Evolutionary conservation across 2,329 filamentous ascomycete genomes (phyloP).

Genomic region (Fusarium phyllophilum): DNA sequence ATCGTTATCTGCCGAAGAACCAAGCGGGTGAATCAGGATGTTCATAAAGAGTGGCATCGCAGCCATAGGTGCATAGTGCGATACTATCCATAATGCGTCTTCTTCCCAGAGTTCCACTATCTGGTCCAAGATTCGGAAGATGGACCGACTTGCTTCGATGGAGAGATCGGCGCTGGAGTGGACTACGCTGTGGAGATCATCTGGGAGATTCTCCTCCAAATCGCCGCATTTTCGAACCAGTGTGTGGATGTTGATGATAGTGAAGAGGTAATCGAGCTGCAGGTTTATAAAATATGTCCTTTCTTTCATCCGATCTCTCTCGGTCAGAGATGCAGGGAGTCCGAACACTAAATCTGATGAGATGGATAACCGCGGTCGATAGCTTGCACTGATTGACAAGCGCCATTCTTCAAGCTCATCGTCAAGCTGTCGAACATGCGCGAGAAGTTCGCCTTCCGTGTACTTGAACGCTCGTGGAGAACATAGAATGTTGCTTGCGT

Average conservation of each 20-base stretch:
- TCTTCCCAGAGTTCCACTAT: slow-evolving; percentile 32
- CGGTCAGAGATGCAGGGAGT: neutral
- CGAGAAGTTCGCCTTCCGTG: slow-evolving; percentile 39
- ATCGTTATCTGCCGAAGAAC: slow-evolving; percentile 22
- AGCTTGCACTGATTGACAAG: slow-evolving; percentile 35
- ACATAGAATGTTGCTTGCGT: slow-evolving; percentile 20
- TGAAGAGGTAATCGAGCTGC: slow-evolving; percentile 34
- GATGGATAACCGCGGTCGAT: slow-evolving; percentile 27
- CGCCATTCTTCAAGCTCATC: slow-evolving; percentile 49
- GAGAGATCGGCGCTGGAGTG: slow-evolving; percentile 32
- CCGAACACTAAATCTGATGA: neutral
- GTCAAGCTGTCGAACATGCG: slow-evolving; percentile 44
- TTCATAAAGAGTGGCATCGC: slow-evolving; percentile 35
- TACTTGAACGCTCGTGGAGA: slow-evolving; percentile 26
- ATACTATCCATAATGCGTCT: slow-evolving; percentile 29
- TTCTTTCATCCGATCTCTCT: neutral
- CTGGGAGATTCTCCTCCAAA: slow-evolving; percentile 26
- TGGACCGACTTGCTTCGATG: slow-evolving; percentile 30
- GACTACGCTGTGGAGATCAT: slow-evolving; percentile 29
- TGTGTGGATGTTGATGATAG: slow-evolving; percentile 33
- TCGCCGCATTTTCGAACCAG: slow-evolving; percentile 32
- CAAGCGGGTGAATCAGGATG: slow-evolving; percentile 34
- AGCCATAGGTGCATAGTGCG: slow-evolving; percentile 32
- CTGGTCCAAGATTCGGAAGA: slow-evolving; percentile 29
- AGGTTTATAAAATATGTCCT: slow-evolving; percentile 17